Percentiles rank a stretch among this genome's conserved stretches.
Conservation (phyloP, 2,329 filamentous ascomycete species). For the Neopestalotiopsis rosae region DNA sequence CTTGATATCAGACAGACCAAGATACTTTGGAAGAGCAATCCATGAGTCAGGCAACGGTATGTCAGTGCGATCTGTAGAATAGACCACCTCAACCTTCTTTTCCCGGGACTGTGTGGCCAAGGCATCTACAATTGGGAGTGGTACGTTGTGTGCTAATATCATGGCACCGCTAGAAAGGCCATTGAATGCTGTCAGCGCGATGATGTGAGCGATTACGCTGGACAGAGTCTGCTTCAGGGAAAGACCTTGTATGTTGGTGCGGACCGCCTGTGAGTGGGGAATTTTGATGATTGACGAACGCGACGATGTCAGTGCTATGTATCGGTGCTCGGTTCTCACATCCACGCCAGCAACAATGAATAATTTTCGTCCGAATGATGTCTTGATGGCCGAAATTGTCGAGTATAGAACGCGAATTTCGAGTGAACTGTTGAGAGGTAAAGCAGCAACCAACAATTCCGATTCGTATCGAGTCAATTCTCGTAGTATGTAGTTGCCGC, state of each 20-base stretch:
- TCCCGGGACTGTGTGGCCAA: neutral
- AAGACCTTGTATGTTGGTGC: neutral
- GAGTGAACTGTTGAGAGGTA: neutral
- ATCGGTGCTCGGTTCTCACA: neutral
- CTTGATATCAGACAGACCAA: neutral
- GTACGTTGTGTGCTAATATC: neutral
- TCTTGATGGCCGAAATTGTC: neutral
- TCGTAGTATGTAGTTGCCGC: too few species aligned
- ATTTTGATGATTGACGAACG: neutral
- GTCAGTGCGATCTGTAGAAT: neutral
- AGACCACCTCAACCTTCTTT: slow-evolving; percentile 4
- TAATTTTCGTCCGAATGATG: slow-evolving; percentile 3
- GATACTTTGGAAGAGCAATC: slow-evolving; percentile 3
- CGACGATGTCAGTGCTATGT: neutral
- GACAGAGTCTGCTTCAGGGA: neutral
- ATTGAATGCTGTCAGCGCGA: neutral
- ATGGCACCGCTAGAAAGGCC: neutral
- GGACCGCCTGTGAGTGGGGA: neutral
- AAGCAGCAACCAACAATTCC: neutral
- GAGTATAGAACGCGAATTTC: neutral
- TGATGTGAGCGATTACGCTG: neutral
- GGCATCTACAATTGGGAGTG: neutral
- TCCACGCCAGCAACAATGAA: neutral
- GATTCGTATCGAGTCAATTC: neutral
- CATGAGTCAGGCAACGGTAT: neutral